These are phyloP conservation scores for Diplodia scrobiculata DNA, from an alignment of 2,329 filamentous ascomycete species.

Conservation along the genomic window DNA sequence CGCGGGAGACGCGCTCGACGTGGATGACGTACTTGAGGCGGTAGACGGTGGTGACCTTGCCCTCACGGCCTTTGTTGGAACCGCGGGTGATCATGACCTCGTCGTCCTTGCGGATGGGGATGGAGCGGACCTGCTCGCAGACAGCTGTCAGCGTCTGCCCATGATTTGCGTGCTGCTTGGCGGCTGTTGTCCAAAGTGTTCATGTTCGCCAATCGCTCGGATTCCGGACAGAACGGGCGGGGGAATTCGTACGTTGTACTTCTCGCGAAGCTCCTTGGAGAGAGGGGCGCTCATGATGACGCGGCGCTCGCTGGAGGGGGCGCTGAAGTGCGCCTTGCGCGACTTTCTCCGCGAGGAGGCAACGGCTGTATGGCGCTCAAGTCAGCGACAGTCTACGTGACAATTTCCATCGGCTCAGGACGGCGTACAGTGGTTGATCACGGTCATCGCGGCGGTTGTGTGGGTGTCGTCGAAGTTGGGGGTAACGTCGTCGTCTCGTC, in stretches of 20 bases:
- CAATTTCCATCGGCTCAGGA: not conserved
- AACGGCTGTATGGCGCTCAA: constrained; percentile 42
- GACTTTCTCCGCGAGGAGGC: constrained; percentile 94
- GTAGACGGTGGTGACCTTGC: constrained; percentile 93
- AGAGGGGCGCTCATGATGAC: constrained; percentile 78
- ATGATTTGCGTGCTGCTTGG: not conserved
- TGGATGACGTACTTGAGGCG: constrained; percentile 85
- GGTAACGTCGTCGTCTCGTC: constrained; percentile 29
- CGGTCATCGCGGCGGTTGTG: constrained; percentile 63
- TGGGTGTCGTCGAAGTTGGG: constrained; percentile 27
- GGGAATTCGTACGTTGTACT: constrained; percentile 81
- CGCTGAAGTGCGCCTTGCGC: constrained; percentile 96
- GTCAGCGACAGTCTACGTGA: constrained; percentile 21
- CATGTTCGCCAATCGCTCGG: constrained; percentile 6
- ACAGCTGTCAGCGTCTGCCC: constrained; percentile 24
- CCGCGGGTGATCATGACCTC: constrained; percentile 92
- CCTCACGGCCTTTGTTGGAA: constrained; percentile 94
- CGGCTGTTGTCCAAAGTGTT: not conserved
- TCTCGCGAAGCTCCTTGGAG: constrained; percentile 87
- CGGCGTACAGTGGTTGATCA: constrained; percentile 64
- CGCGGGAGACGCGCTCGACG: constrained; percentile 92
- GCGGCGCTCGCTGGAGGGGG: constrained; percentile 90
- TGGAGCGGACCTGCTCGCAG: constrained; percentile 73
- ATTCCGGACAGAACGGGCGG: constrained; percentile 3
- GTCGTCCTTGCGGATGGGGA: constrained; percentile 69